Conservation (phyloP, 192 early-diverging fungal genomes). For the Linnemannia schmuckeri region DNA sequence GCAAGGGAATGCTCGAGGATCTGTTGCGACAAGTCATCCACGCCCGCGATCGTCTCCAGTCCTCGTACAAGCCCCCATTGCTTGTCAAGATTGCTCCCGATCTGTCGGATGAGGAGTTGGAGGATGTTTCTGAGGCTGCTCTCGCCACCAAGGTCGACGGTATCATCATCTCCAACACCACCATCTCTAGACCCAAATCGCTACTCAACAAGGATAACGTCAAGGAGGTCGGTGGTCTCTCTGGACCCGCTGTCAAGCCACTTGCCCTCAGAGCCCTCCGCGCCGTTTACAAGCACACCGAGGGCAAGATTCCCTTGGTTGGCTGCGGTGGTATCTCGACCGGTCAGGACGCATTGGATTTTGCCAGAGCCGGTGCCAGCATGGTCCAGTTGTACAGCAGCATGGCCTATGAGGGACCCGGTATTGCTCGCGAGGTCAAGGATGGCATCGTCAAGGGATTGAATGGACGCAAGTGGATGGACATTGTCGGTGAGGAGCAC, state of each 20-base stretch:
- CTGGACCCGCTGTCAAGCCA: constrained; percentile 80
- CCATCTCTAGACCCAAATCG: constrained; percentile 74
- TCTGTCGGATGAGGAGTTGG: constrained; percentile 76
- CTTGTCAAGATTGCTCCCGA: constrained; percentile 95
- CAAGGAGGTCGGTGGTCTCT: constrained; percentile 78
- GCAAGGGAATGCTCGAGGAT: constrained; percentile 77
- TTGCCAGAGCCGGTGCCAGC: constrained; percentile 86
- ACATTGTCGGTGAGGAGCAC: constrained; percentile 57
- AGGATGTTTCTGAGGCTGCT: constrained; percentile 85
- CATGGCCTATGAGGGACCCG: constrained; percentile 83
- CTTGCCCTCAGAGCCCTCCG: constrained; percentile 81
- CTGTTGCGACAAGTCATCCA: constrained; percentile 76
- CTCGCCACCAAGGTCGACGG: constrained; percentile 82
- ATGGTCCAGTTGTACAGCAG: constrained; percentile 87
- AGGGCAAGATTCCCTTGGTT: constrained; percentile 82
- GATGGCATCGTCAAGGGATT: constrained; percentile 77
- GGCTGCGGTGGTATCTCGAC: constrained; percentile 89
- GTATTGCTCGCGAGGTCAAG: constrained; percentile 84
- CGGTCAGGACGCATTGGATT: constrained; percentile 84
- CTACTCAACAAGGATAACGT: constrained; percentile 67
- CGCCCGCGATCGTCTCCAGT: constrained; percentile 59
- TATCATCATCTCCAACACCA: constrained; percentile 92
- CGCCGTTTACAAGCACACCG: constrained; percentile 81
- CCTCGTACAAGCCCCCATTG: constrained; percentile 73
- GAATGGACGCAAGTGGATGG: constrained; percentile 80